Conservation (phyloP, 2,329 filamentous ascomycete genomes). For the Meredithiella fracta region DNA sequence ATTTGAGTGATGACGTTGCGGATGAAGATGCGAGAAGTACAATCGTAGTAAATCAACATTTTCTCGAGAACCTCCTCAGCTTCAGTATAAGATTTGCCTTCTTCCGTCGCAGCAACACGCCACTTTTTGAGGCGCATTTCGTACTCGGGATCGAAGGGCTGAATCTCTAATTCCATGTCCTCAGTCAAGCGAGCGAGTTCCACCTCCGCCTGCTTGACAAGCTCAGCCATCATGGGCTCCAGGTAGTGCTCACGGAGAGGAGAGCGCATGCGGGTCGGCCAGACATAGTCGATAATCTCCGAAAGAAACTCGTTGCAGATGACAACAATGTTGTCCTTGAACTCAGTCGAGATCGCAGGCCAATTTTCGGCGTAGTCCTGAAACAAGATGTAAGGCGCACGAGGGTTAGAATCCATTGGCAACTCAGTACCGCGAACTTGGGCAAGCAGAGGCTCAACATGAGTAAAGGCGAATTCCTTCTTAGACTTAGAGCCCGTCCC, state of each 20-base stretch:
- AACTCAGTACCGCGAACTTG: slow-evolving; percentile 37
- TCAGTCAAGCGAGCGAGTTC: slow-evolving; percentile 31
- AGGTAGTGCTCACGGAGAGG: slow-evolving; percentile 33
- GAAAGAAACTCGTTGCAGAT: slow-evolving; percentile 38
- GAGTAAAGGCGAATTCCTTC: slow-evolving; percentile 30
- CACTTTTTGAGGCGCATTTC: slow-evolving; percentile 33
- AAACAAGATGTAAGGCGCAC: slow-evolving; percentile 37
- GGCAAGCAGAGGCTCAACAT: slow-evolving; percentile 32
- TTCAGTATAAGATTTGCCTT: slow-evolving; percentile 32
- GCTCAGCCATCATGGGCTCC: slow-evolving; percentile 30
- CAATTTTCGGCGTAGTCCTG: slow-evolving; percentile 37
- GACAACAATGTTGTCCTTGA: slow-evolving; percentile 37
- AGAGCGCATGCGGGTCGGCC: slow-evolving; percentile 35
- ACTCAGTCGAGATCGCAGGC: slow-evolving; percentile 35
- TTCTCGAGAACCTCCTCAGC: slow-evolving; percentile 38
- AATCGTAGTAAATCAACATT: slow-evolving; percentile 39
- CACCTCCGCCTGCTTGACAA: slow-evolving; percentile 30
- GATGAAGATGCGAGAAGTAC: slow-evolving; percentile 35
- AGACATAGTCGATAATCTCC: slow-evolving; percentile 34
- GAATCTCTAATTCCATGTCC: slow-evolving; percentile 36
- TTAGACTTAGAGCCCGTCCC: slow-evolving; percentile 25
- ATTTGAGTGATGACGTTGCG: slow-evolving; percentile 37
- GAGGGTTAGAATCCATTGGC: slow-evolving; percentile 35
- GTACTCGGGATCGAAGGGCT: slow-evolving; percentile 37
- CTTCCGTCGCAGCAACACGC: slow-evolving; percentile 27